These are phyloP conservation scores for Cryphonectria parasitica DNA, from an alignment of 2,329 filamentous ascomycete species.

Conservation along the genomic window DNA sequence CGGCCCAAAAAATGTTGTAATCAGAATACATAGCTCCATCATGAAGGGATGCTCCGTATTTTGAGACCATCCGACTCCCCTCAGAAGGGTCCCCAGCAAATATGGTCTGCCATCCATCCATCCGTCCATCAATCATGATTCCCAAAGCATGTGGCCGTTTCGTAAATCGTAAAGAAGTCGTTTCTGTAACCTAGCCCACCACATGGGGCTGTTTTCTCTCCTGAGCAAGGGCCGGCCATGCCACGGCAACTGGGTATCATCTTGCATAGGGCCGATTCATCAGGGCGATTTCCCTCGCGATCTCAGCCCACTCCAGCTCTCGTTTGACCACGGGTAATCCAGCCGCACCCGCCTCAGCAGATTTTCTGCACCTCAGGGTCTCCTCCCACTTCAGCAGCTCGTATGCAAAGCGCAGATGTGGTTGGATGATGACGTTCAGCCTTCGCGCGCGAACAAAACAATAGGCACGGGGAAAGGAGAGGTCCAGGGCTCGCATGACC, in stretches of 20 bases:
- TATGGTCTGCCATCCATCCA: not conserved
- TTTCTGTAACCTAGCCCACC: slow-evolving; percentile 1
- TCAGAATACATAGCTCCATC: slow-evolving; percentile 6
- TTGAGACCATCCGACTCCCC: slow-evolving; percentile 5
- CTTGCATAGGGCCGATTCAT: slow-evolving; percentile 95
- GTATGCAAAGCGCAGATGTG: slow-evolving; percentile 91
- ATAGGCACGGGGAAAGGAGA: slow-evolving; percentile 91
- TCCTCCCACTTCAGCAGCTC: slow-evolving; percentile 98
- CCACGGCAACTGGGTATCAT: slow-evolving; percentile 41
- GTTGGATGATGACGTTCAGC: slow-evolving; percentile 97
- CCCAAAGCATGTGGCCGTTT: slow-evolving; percentile 1
- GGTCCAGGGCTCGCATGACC: slow-evolving; percentile 80
- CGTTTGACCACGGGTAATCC: slow-evolving; percentile 55
- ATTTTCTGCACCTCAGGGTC: slow-evolving; percentile 59
- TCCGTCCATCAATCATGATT: not conserved
- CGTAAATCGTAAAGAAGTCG: slow-evolving; percentile 27
- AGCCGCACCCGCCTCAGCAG: slow-evolving; percentile 45
- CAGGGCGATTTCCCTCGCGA: slow-evolving; percentile 85
- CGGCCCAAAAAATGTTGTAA: not conserved
- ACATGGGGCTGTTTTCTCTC: not conserved
- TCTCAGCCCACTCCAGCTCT: slow-evolving; percentile 89
- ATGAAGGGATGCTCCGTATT: slow-evolving; percentile 5
- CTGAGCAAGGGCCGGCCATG: not conserved
- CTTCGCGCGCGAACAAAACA: slow-evolving; percentile 92
- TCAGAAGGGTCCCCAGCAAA: not conserved